Base-by-base conservation (phyloP, 129 eudicot species). In the Flaveria robusta region DNA sequence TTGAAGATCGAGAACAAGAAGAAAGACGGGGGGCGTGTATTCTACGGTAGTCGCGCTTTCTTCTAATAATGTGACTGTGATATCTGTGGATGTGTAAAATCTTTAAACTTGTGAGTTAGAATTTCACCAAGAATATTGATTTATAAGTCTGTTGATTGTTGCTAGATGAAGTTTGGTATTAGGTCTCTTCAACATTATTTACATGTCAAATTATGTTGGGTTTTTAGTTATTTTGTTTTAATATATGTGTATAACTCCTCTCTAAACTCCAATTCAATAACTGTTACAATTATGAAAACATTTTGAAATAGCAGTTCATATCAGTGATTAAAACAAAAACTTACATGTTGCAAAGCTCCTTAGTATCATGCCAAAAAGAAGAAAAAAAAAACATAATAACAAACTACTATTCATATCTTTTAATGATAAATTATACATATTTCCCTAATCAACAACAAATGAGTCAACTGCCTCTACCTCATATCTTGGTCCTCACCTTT, bases 21-120 rank as follows among this genome's bases (percentile, higher is more conserved):
- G 68, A 87, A 90, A 78, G 90, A 86, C 12, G 71, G 83, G 24
- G 77, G 87, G 7, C 83, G 98, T 82, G 96, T 92, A 55, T 92
- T 88, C 74, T 92, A 92, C 39, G 98, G 98, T 22, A 90, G 98
- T 59, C 79, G 98, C 16, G 98, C 98, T 5, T 92, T 92, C 84
- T 92, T 90, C 83, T 92, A 73, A 74, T 50, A 27, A 58, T 9
- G 45, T 27, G 72, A 47, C 5, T 51, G 18, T 18, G 1, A 18
- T 18, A 29, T 39, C 2, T 18, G 18, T 66, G 2, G 8, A 72
- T 72, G 7, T 63, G 49, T 65, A 54, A 39, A 18, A 79, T 16
- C 37, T 50, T n/a, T 50, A 73, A 65, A 49, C 13, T 73, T 73
- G 66, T 66, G 50, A 78, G 63, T 69, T 69, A 19, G 2, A 16